Conservation (phyloP, 1,284 basidiomycete species). For the Cystobasidium pallidum region DNA sequence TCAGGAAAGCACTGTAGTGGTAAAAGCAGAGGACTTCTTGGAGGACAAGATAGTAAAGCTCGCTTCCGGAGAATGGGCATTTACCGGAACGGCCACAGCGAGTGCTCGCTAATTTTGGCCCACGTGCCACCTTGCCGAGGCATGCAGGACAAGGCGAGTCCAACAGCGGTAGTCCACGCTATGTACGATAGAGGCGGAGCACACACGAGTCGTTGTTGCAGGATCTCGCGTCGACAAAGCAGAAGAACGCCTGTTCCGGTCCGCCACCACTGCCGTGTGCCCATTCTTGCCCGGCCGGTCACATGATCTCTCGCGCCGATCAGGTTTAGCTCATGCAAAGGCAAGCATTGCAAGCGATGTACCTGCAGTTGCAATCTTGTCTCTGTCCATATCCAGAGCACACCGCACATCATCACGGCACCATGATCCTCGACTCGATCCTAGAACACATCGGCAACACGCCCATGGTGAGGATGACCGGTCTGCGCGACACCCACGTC, state of each 20-base stretch:
- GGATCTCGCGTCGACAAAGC: too few species aligned
- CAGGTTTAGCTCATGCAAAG: too few species aligned
- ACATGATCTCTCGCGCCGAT: constrained; percentile 4
- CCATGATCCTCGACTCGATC: constrained; percentile 41
- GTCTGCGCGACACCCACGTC: background rate
- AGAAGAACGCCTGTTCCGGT: too few species aligned
- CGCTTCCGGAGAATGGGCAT: constrained; percentile 26
- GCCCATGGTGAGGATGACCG: constrained; percentile 85
- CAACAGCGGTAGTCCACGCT: background rate
- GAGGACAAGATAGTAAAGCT: constrained; percentile 27
- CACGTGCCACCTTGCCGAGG: too few species aligned
- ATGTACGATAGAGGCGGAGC: background rate
- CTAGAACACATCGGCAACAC: constrained; percentile 72
- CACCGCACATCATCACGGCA: background rate
- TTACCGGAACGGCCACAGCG: background rate
- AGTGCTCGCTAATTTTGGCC: background rate
- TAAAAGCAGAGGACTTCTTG: constrained; percentile 29
- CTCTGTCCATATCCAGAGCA: background rate
- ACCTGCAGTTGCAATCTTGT: background rate
- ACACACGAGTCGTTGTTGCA: background rate
- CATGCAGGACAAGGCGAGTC: too few species aligned
- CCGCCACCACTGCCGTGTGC: too few species aligned
- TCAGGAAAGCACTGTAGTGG: background rate
- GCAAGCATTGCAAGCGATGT: background rate
- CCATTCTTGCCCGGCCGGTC: background rate